Percentiles rank a stretch among this genome's conserved stretches.
Evolutionary conservation across 352 stramenopile genomes (phyloP).

Genomic region (Pythium aphanidermatum): DNA sequence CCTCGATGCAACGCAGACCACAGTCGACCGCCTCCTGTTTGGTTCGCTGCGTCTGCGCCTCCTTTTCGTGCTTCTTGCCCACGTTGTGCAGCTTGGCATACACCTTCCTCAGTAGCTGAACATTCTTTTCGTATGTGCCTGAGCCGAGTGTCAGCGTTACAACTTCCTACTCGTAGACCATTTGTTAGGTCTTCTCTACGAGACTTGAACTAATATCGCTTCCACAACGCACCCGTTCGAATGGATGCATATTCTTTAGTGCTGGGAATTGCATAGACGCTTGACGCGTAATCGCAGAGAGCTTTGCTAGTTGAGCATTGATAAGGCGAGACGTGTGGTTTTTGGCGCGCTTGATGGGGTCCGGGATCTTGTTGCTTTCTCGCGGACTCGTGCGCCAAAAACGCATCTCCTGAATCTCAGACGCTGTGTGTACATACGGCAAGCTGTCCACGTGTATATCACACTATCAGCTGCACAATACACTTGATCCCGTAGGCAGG

Average conservation of each 20-base stretch:
- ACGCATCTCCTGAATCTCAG: constrained; percentile 84
- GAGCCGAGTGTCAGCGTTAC: constrained; percentile 72
- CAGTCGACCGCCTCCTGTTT: constrained; percentile 79
- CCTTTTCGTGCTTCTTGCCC: constrained; percentile 62
- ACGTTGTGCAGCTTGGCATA: constrained; percentile 74
- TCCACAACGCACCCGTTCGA: constrained; percentile 51
- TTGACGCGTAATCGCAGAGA: constrained; percentile 68
- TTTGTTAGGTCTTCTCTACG: too few species aligned
- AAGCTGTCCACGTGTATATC: constrained; percentile 28
- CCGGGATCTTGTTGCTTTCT: constrained; percentile 74
- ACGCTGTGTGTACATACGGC: constrained; percentile 73
- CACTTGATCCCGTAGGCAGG: too few species aligned
- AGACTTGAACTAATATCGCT: too few species aligned
- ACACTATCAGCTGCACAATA: too few species aligned
- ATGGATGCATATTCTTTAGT: constrained; percentile 70
- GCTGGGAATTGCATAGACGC: constrained; percentile 70
- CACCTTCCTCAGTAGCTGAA: constrained; percentile 71
- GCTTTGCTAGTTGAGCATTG: constrained; percentile 68
- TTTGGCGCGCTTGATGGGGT: constrained; percentile 75
- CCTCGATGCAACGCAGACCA: constrained; percentile 69
- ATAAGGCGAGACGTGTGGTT: constrained; percentile 80
- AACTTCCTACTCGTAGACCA: constrained; percentile 42
- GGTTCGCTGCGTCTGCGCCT: constrained; percentile 60
- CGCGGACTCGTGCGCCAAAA: constrained; percentile 68
- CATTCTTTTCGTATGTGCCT: constrained; percentile 61